A percentile compares a stretch with the other conserved stretches of the same genome.
phyloP scores from a whole-genome alignment of 192 early-diverging fungal genomes.

The Paraglomus occultum region DNA sequence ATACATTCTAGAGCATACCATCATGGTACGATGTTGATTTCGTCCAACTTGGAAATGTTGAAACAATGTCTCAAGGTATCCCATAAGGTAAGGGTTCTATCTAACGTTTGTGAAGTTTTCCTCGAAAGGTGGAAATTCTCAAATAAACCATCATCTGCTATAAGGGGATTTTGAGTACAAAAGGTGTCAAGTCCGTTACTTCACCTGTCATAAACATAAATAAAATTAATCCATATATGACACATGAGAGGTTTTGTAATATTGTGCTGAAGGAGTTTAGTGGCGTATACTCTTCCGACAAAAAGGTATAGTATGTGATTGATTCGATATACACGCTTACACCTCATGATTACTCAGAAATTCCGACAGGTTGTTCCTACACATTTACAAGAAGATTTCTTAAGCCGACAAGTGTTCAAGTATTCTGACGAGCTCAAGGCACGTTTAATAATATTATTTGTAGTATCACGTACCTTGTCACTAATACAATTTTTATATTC shows the following conservation, averaged over 20 bases:
- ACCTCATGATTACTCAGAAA: neutral
- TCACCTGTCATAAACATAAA: constrained; percentile 82
- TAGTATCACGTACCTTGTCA: constrained; percentile 13
- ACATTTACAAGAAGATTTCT: constrained; percentile 3
- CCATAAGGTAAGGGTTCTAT: constrained; percentile 7
- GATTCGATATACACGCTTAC: neutral
- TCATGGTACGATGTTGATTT: constrained; percentile 98
- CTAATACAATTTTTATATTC: constrained; percentile 46
- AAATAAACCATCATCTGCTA: constrained; percentile 8
- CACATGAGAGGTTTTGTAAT: constrained; percentile 81
- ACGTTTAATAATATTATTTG: neutral
- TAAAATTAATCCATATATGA: constrained; percentile 77
- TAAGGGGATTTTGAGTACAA: constrained; percentile 65
- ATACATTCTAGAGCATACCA: constrained; percentile 83
- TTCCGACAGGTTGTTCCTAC: neutral
- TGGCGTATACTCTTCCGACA: constrained; percentile 45
- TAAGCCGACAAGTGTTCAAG: constrained; percentile 18
- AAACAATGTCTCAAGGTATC: constrained; percentile 35
- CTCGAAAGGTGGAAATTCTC: constrained; percentile 9
- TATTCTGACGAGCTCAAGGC: constrained; percentile 32
- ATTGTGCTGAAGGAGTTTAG: constrained; percentile 72
- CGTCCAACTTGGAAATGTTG: constrained; percentile 65
- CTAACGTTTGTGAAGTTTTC: neutral
- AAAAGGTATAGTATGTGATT: neutral
- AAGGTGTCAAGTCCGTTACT: constrained; percentile 89